Conservation (phyloP, 305 asterid genomes). For the Vinca major region DNA sequence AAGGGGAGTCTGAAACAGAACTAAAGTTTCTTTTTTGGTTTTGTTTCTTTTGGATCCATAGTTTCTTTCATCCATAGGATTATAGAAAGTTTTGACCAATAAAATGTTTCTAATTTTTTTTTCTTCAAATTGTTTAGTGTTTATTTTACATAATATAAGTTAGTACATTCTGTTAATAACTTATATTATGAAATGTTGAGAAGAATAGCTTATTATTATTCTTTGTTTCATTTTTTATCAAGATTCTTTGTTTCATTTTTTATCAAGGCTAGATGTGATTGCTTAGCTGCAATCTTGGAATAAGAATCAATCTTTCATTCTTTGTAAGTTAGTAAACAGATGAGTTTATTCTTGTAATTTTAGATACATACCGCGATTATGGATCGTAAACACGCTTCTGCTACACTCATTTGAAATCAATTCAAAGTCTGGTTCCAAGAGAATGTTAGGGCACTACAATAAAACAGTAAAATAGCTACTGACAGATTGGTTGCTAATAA, state of each 20-base stretch:
- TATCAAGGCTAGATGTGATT: neutral
- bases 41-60: neutral
- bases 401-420: too few relatives aligned
- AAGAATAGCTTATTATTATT: too few relatives aligned
- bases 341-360: neutral
- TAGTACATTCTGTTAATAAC: too few relatives aligned
- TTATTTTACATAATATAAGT: neutral
- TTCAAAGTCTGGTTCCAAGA: too few relatives aligned
- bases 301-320: neutral
- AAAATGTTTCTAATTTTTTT: neutral
- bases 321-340: neutral
- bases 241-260: neutral
- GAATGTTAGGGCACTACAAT: too few relatives aligned
- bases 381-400: too few relatives aligned
- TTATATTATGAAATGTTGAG: too few relatives aligned
- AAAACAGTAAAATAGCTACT: too few relatives aligned
- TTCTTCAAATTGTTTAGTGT: neutral
- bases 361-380: too few relatives aligned
- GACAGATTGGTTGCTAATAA: too few relatives aligned
- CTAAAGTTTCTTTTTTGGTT: too few relatives aligned
- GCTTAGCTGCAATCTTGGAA: neutral
- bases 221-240: neutral
- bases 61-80: neutral
- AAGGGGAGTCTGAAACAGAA: too few relatives aligned
- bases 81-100: neutral